These are phyloP conservation scores for Pseudogymnoascus sp. DNA, from an alignment of 2,329 filamentous ascomycete genomes.

Conservation along the genomic window DNA sequence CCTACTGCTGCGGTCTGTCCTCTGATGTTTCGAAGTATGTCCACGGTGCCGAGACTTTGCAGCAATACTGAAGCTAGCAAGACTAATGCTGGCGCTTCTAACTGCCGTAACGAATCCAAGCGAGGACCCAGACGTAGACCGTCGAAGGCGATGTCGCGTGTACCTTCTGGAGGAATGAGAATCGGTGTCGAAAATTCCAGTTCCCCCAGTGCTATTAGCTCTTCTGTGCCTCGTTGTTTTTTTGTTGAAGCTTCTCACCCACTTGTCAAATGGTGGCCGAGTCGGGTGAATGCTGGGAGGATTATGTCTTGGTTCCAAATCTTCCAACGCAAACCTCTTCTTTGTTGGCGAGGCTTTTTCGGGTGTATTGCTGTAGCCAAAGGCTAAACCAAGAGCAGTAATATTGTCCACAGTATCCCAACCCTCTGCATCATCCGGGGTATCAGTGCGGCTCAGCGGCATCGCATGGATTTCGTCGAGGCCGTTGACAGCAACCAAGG, in stretches of 20 bases:
- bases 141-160: constrained; percentile 36
- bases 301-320: constrained; percentile 13
- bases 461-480: neutral
- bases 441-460: neutral
- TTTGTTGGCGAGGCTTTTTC: constrained; percentile 11
- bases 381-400: constrained; percentile 34
- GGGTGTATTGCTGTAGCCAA: constrained; percentile 28
- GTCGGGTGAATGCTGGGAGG: neutral
- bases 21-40: constrained; percentile 46
- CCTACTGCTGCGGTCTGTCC: constrained; percentile 55
- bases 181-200: constrained; percentile 32
- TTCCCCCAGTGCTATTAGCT: constrained; percentile 28
- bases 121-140: constrained; percentile 65
- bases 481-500: neutral
- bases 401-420: constrained; percentile 37
- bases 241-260: constrained; percentile 63
- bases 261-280: constrained; percentile 55
- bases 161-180: constrained; percentile 18
- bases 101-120: constrained; percentile 73
- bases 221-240: constrained; percentile 40
- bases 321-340: constrained; percentile 25
- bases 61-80: constrained; percentile 63
- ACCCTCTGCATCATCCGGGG: constrained; percentile 25
- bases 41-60: constrained; percentile 50
- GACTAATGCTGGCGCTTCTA: constrained; percentile 72